phyloP scores from a whole-genome alignment of 163 green algal species.

The Trebouxiophyceae sp. region DNA sequence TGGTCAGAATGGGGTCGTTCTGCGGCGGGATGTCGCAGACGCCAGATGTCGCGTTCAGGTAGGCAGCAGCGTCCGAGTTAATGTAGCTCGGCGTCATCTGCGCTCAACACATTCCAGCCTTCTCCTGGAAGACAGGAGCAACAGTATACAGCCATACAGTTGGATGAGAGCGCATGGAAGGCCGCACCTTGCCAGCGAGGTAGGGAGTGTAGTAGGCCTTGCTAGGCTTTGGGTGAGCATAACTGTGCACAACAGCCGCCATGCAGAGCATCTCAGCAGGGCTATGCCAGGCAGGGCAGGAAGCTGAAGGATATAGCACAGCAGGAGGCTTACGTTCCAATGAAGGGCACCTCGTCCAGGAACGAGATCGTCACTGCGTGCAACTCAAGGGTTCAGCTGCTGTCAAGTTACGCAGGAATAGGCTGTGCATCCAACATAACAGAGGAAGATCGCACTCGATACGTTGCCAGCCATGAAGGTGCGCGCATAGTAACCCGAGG shows the following conservation, averaged over 20 bases:
- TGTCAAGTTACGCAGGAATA: too few relatives aligned
- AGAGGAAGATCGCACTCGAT: neutral
- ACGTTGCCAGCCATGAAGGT: neutral
- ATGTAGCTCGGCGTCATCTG: slow-evolving; percentile 3
- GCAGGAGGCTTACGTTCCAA: neutral
- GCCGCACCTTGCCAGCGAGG: neutral
- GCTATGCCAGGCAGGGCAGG: neutral
- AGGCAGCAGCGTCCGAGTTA: neutral
- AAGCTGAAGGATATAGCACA: neutral
- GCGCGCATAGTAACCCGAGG: neutral
- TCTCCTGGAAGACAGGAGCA: too few relatives aligned
- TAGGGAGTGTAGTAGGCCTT: neutral
- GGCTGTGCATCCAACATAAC: too few relatives aligned
- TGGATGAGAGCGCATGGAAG: too few relatives aligned
- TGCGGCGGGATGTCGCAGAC: neutral
- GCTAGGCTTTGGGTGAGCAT: slow-evolving; percentile 1
- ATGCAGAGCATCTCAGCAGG: neutral
- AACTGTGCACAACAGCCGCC: neutral
- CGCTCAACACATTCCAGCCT: too few relatives aligned
- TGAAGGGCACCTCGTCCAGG: slow-evolving; percentile 1
- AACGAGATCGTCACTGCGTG: neutral
- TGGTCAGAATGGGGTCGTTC: neutral
- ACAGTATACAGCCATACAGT: too few relatives aligned
- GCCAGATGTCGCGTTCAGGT: neutral
- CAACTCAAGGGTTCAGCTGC: too few relatives aligned